Evolutionary conservation across 768 basidiomycete genomes (phyloP), one percentile per base, ranked within the genome.

Genomic region (Serendipita vermifera): DNA sequence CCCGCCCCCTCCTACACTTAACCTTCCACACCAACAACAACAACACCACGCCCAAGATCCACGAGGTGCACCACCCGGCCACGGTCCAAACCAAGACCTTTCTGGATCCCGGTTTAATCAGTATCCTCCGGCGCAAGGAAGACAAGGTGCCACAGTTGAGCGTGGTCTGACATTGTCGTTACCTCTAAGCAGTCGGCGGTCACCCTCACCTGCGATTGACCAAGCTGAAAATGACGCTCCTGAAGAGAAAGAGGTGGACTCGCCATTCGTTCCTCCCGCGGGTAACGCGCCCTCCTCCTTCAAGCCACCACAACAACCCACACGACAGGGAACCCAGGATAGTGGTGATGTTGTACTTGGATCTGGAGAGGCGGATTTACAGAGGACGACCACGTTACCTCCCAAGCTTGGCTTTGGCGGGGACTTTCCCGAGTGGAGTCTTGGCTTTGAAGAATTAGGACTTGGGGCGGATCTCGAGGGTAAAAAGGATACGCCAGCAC

Each of bases 121-220:
- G n/a, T n/a, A n/a, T n/a, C n/a, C n/a, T n/a, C n/a, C n/a, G n/a
- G n/a, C n/a, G n/a, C n/a, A n/a, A n/a, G n/a, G n/a, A n/a, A n/a
- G n/a, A n/a, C n/a, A n/a, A n/a, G n/a, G n/a, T 41, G 46, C 29
- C 9, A 51, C 46, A 9, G 46, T 51, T 11, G 46, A 51, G n/a
- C 46, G 46, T 29, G 46, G 46, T 51, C 46, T 51, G 9, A 51
- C 46, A 20, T 29, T 51, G 15, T 51, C 46, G 3, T 29, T 51
- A 7, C 46, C 46, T 7, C 17, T 51, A 9, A 5, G 46, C 20
- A 26, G 22, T 29, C 11, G 20, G n/a, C n/a, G n/a, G n/a, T n/a
- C n/a, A n/a, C n/a, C n/a, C n/a, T n/a, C n/a, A n/a, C n/a, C n/a
- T n/a, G n/a, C n/a, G n/a, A n/a, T n/a, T n/a, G n/a, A n/a, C n/a